Evolutionary conservation across 176 grass and related monocot species (phyloP).

Genomic region (Hsuehochloa calcarea): DNA sequence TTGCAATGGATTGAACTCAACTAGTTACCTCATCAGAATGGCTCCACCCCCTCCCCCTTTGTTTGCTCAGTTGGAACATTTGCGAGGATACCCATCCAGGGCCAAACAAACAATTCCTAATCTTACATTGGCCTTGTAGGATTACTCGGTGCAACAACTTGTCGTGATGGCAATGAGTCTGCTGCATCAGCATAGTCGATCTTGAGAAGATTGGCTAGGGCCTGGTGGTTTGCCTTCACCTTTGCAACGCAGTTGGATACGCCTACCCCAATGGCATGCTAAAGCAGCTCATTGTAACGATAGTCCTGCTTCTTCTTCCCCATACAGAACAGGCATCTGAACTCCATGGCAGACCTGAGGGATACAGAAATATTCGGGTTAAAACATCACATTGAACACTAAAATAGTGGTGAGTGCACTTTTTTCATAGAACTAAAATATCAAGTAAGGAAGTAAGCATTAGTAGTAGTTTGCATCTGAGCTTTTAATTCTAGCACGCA

Average conservation of each 20-base stretch:
- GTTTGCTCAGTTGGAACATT: slow-evolving; percentile 39
- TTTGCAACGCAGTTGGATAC: slow-evolving; percentile 49
- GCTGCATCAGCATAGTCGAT: slow-evolving; percentile 26
- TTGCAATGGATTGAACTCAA: background rate
- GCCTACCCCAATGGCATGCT: slow-evolving; percentile 44
- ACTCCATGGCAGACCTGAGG: too few species aligned
- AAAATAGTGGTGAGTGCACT: too few species aligned
- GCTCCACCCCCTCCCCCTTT: background rate
- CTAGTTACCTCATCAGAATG: slow-evolving; percentile 25
- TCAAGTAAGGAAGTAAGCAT: too few species aligned
- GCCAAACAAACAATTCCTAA: slow-evolving; percentile 42
- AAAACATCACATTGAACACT: too few species aligned
- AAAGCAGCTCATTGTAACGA: slow-evolving; percentile 44
- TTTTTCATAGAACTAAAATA: too few species aligned
- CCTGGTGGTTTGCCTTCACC: slow-evolving; percentile 53
- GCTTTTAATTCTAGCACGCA: too few species aligned
- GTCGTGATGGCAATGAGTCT: background rate
- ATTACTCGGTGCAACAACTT: background rate
- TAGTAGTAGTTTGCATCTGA: too few species aligned
- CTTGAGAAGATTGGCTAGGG: slow-evolving; percentile 43
- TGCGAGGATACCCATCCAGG: slow-evolving; percentile 56
- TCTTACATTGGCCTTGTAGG: slow-evolving; percentile 34
- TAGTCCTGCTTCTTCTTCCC: slow-evolving; percentile 56
- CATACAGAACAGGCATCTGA: too few species aligned
- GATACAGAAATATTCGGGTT: too few species aligned